phyloP scores from a whole-genome alignment of 140 eudicot species.

The Senecio squalidus region DNA sequence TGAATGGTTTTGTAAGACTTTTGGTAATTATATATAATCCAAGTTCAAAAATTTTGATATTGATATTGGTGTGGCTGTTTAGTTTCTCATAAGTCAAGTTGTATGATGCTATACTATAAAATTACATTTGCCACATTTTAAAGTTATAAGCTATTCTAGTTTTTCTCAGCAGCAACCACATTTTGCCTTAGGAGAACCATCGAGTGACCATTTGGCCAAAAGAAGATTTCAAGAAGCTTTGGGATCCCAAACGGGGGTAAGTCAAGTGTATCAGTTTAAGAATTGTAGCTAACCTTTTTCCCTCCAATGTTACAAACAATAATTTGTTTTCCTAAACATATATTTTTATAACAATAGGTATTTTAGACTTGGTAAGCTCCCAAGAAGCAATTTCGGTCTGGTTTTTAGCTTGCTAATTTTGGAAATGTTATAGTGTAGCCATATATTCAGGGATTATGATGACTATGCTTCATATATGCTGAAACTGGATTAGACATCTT shows the following conservation, averaged over 20 bases:
- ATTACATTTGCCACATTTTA: too few relatives aligned
- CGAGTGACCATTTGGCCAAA: slow-evolving; percentile 38
- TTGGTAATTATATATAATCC: not conserved
- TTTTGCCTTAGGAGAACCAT: slow-evolving; percentile 47
- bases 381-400: not conserved
- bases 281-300: not conserved
- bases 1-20: not conserved
- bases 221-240: slow-evolving; percentile 53
- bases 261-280: slow-evolving; percentile 13
- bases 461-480: not conserved
- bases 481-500: slow-evolving; percentile 5
- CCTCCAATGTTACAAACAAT: slow-evolving; percentile 3
- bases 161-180: slow-evolving; percentile 56
- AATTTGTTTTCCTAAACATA: not conserved
- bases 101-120: too few relatives aligned
- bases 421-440: slow-evolving; percentile 1
- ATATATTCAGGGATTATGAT: not conserved
- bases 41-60: not conserved
- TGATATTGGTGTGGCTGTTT: not conserved
- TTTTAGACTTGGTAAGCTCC: slow-evolving; percentile 6
- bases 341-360: too few relatives aligned
- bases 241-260: slow-evolving; percentile 54
- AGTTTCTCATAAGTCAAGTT: too few relatives aligned
- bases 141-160: slow-evolving; percentile 9
- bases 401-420: not conserved